Evolutionary conservation across 2,329 filamentous ascomycete genomes (phyloP).

Genomic region (Dactylella cylindrospora): DNA sequence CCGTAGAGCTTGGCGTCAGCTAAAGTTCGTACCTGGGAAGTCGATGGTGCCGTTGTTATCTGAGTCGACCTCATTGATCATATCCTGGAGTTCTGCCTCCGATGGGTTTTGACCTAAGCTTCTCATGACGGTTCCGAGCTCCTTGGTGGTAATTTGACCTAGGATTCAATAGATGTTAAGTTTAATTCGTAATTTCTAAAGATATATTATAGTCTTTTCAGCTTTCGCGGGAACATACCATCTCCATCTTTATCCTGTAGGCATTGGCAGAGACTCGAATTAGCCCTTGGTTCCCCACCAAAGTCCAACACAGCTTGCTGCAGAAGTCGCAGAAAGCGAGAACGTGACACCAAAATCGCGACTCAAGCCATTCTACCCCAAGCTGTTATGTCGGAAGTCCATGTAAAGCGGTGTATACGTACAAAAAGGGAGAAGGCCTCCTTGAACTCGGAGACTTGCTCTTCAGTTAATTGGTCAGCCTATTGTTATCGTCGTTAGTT

Average conservation of each 20-base stretch:
- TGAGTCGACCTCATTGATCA: constrained; percentile 91
- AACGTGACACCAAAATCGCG: too few relatives aligned
- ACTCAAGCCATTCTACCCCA: too few relatives aligned
- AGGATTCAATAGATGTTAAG: background rate
- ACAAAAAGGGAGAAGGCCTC: constrained; percentile 99
- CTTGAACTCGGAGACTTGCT: constrained; percentile 99
- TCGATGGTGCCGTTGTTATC: constrained; percentile 93
- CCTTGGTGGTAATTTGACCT: constrained; percentile 92
- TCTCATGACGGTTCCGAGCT: constrained; percentile 86
- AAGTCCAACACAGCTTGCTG: too few relatives aligned
- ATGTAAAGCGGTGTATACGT: constrained; percentile 57
- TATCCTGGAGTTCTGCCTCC: constrained; percentile 85
- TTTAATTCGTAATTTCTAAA: too few relatives aligned
- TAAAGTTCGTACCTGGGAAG: constrained; percentile 69
- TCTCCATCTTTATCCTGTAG: constrained; percentile 83
- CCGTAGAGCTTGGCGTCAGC: constrained; percentile 28
- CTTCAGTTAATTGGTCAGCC: constrained; percentile 98
- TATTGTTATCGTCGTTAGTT: constrained; percentile 53
- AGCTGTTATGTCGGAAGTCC: background rate
- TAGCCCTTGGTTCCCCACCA: too few relatives aligned
- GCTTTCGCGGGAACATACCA: constrained; percentile 58
- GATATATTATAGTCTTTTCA: background rate
- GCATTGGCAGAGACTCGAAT: constrained; percentile 18
- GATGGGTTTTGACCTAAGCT: constrained; percentile 87
- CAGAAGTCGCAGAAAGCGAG: too few relatives aligned